Evolutionary conservation across 495 filamentous ascomycete species (phyloP).

Genomic region (Aspergillus haitiensis): DNA sequence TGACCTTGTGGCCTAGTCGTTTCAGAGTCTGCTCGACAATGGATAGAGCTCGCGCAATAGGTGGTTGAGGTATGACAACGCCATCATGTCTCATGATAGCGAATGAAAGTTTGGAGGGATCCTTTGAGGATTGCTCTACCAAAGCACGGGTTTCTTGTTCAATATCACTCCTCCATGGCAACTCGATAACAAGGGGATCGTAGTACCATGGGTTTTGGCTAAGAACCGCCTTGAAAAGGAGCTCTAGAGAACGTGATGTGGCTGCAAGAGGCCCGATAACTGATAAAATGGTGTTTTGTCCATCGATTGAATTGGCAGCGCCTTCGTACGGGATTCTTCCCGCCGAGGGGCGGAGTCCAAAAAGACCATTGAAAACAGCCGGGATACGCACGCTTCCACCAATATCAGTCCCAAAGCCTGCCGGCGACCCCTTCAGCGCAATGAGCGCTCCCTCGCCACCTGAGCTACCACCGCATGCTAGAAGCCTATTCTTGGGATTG

Average conservation of each 20-base stretch:
- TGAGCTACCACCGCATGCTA: slow-evolving; percentile 55
- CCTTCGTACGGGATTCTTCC: slow-evolving; percentile 49
- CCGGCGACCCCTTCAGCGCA: slow-evolving; percentile 53
- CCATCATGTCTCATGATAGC: slow-evolving; percentile 55
- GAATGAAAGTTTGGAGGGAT: slow-evolving; percentile 47
- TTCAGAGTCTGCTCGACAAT: slow-evolving; percentile 51
- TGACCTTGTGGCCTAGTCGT: slow-evolving; percentile 54
- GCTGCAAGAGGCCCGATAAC: slow-evolving; percentile 59
- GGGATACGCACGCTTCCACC: slow-evolving; percentile 71
- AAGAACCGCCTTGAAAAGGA: slow-evolving; percentile 57
- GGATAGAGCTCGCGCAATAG: slow-evolving; percentile 53
- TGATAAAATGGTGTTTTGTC: slow-evolving; percentile 57
- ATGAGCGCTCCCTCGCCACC: slow-evolving; percentile 65
- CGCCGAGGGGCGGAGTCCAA: slow-evolving; percentile 52
- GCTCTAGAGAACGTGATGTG: slow-evolving; percentile 47
- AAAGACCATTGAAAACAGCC: slow-evolving; percentile 62
- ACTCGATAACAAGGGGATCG: slow-evolving; percentile 60
- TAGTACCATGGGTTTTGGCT: slow-evolving; percentile 60
- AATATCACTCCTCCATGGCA: slow-evolving; percentile 63
- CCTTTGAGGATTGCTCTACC: slow-evolving; percentile 33
- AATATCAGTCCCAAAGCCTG: slow-evolving; percentile 68
- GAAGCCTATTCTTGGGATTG: slow-evolving; percentile 50
- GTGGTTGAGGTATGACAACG: slow-evolving; percentile 49
- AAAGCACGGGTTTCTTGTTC: slow-evolving; percentile 47
- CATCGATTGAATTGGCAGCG: slow-evolving; percentile 55